phyloP scores from a whole-genome alignment of 768 basidiomycete species.

The Rhizopogon vinicolor region DNA sequence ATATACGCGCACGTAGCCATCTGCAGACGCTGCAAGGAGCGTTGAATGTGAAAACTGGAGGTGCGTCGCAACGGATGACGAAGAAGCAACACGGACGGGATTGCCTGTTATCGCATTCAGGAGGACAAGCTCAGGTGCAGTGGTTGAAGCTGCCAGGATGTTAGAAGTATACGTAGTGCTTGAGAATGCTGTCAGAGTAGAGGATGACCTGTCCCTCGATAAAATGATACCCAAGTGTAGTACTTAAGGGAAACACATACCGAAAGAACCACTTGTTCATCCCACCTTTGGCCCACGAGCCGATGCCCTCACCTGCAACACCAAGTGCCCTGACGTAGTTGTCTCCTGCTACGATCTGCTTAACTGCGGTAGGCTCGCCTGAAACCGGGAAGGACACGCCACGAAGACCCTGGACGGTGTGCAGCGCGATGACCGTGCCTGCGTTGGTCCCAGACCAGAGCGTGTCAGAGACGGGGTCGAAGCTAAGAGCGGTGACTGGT shows the following conservation, averaged over 20 bases:
- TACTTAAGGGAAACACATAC: constrained; percentile 35
- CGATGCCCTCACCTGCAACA: constrained; percentile 57
- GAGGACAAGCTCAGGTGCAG: constrained; percentile 57
- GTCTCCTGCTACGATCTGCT: constrained; percentile 74
- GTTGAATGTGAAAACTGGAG: constrained; percentile 61
- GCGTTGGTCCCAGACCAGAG: constrained; percentile 80
- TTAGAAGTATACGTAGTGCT: constrained; percentile 48
- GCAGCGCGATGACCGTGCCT: constrained; percentile 67
- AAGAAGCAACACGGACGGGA: constrained; percentile 50
- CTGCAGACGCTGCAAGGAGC: constrained; percentile 64
- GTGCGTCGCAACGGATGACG: constrained; percentile 57
- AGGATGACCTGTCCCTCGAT: constrained; percentile 29
- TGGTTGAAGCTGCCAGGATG: constrained; percentile 55
- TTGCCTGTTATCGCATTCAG: constrained; percentile 73
- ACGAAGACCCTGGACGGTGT: constrained; percentile 56
- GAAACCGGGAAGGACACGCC: constrained; percentile 76
- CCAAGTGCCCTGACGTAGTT: constrained; percentile 69
- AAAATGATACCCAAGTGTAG: constrained; percentile 22
- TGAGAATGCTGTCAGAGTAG: constrained; percentile 36
- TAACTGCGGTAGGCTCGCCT: constrained; percentile 54
- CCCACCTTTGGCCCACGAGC: constrained; percentile 82
- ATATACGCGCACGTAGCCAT: constrained; percentile 71
- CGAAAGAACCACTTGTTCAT: constrained; percentile 78
- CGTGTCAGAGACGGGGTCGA: constrained; percentile 88
- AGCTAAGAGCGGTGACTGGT: constrained; percentile 71